These are phyloP conservation scores for Epichloe aotearoae DNA, from an alignment of 2,329 filamentous ascomycete species.

Conservation along the genomic window DNA sequence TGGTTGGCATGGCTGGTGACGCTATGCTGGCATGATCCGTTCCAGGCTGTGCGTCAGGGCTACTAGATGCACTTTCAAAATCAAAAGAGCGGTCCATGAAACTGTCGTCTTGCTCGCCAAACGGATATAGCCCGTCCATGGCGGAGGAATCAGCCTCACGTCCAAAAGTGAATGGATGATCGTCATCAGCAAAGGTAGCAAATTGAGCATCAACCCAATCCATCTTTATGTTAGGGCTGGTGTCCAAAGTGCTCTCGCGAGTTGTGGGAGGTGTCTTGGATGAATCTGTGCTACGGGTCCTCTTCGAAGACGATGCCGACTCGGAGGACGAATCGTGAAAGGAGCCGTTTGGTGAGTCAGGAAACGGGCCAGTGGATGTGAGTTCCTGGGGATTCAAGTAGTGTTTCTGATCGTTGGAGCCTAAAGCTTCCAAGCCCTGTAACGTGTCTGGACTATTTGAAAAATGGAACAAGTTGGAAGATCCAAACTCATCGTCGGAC, in stretches of 20 bases:
- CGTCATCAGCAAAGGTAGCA: slow-evolving; percentile 24
- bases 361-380: slow-evolving; percentile 24
- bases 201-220: slow-evolving; percentile 28
- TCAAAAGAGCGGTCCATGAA: slow-evolving; percentile 39
- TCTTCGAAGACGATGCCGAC: slow-evolving; percentile 34
- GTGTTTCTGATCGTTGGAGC: slow-evolving; percentile 17
- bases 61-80: slow-evolving; percentile 46
- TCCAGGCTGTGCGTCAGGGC: slow-evolving; percentile 28
- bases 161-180: slow-evolving; percentile 23
- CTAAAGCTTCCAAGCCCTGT: slow-evolving; percentile 19
- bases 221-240: slow-evolving; percentile 25
- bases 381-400: slow-evolving; percentile 22
- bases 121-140: slow-evolving; percentile 19
- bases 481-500: slow-evolving; percentile 23
- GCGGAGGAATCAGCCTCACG: slow-evolving; percentile 13
- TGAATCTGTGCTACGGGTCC: slow-evolving; percentile 32
- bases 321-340: slow-evolving; percentile 39
- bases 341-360: slow-evolving; percentile 27
- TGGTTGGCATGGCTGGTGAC: slow-evolving; percentile 29
- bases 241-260: slow-evolving; percentile 30
- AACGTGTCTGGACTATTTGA: slow-evolving; percentile 25
- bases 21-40: slow-evolving; percentile 21
- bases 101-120: slow-evolving; percentile 25
- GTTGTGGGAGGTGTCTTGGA: slow-evolving; percentile 28
- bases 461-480: slow-evolving; percentile 22